phyloP scores from a whole-genome alignment of 768 basidiomycete genomes.

The Suillus hirtellus region DNA sequence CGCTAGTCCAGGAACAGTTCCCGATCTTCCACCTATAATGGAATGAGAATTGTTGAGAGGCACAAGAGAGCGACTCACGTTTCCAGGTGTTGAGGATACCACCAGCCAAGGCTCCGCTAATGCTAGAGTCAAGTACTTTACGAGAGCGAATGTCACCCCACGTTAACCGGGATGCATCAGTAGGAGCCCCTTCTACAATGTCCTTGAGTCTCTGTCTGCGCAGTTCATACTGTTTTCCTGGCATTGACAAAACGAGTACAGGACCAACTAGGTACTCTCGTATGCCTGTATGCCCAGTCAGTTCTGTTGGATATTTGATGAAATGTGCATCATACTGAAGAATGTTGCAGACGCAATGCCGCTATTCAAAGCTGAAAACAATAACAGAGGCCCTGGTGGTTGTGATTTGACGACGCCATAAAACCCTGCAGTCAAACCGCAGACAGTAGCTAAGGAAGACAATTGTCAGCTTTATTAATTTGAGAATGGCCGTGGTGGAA shows the following conservation, averaged over 20 bases:
- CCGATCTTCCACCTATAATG: slow-evolving; percentile 57
- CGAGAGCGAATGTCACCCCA: slow-evolving; percentile 58
- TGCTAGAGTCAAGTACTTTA: slow-evolving; percentile 66
- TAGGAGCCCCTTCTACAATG: slow-evolving; percentile 20
- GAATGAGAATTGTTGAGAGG: slow-evolving; percentile 5
- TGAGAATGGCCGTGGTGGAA: slow-evolving; percentile 27
- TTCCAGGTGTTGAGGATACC: slow-evolving; percentile 57
- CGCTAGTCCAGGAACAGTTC: slow-evolving; percentile 57
- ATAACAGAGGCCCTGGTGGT: slow-evolving; percentile 48
- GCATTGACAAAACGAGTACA: slow-evolving; percentile 45
- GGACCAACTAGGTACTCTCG: slow-evolving; percentile 80
- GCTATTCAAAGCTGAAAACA: slow-evolving; percentile 69
- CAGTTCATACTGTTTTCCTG: slow-evolving; percentile 47
- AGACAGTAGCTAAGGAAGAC: slow-evolving; percentile 51
- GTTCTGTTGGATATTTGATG: neutral
- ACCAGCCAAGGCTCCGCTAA: slow-evolving; percentile 72
- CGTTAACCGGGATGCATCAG: slow-evolving; percentile 28
- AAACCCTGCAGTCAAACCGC: slow-evolving; percentile 46
- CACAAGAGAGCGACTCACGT: slow-evolving; percentile 44
- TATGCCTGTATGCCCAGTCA: slow-evolving; percentile 46
- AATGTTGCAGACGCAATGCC: slow-evolving; percentile 72
- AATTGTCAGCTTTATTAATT: slow-evolving; percentile 27
- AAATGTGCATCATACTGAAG: slow-evolving; percentile 58
- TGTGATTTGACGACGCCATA: slow-evolving; percentile 50
- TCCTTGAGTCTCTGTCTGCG: slow-evolving; percentile 37